These are phyloP conservation scores for Schizosaccharomyces lindneri DNA, from an alignment of 805 yeast species.

Conservation along the genomic window DNA sequence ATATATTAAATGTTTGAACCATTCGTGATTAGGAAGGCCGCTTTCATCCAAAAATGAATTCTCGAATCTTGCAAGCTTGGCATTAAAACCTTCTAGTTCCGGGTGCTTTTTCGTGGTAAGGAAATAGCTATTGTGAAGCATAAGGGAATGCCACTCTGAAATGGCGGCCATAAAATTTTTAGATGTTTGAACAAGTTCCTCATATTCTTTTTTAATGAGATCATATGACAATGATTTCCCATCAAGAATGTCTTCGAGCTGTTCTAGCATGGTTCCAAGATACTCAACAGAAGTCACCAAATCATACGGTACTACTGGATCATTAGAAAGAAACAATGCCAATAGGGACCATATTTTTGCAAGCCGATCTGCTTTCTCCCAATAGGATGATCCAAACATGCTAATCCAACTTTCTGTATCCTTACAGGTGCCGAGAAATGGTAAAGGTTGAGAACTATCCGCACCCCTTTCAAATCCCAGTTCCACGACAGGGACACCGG, in stretches of 20 bases:
- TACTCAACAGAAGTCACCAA: slow-evolving; percentile 16
- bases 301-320: slow-evolving; percentile 21
- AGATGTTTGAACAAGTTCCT: slow-evolving; percentile 14
- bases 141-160: neutral
- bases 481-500: slow-evolving; percentile 26
- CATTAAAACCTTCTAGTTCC: slow-evolving; percentile 21
- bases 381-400: slow-evolving; percentile 35
- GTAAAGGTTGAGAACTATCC: slow-evolving; percentile 25
- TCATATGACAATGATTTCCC: slow-evolving; percentile 8
- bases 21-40: slow-evolving; percentile 26
- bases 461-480: slow-evolving; percentile 24
- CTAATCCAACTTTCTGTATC: slow-evolving; percentile 54
- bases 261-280: slow-evolving; percentile 4
- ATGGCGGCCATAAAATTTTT: slow-evolving; percentile 17
- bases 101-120: slow-evolving; percentile 18
- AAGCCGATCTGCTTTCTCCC: slow-evolving; percentile 30
- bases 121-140: slow-evolving; percentile 7
- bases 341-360: slow-evolving; percentile 29
- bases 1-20: slow-evolving; percentile 36
- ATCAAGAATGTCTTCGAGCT: neutral
- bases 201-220: slow-evolving; percentile 7
- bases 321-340: slow-evolving; percentile 24
- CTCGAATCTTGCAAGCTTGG: slow-evolving; percentile 14
- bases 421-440: slow-evolving; percentile 51
- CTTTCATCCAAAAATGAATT: slow-evolving; percentile 18